Conservation (phyloP, 2,329 filamentous ascomycete genomes). For the Fusarium protoensiforme region DNA sequence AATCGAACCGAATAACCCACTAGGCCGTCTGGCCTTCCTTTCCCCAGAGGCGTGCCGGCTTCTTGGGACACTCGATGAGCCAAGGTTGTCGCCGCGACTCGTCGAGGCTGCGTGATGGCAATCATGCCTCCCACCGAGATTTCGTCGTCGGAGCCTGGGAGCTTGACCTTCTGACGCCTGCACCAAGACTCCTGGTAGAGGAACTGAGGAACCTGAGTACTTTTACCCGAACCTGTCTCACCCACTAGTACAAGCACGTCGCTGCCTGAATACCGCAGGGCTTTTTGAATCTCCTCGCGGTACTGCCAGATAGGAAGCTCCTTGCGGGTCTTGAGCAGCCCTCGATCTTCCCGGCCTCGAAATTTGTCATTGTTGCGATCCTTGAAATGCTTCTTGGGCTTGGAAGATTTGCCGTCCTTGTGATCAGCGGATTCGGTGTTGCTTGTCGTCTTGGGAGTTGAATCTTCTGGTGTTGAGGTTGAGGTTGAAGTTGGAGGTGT, state of each 20-base stretch:
- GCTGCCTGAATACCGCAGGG: slow-evolving; percentile 64
- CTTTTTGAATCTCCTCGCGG: slow-evolving; percentile 73
- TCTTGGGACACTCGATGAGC: slow-evolving; percentile 90
- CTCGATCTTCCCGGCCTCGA: slow-evolving; percentile 44
- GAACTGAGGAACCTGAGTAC: slow-evolving; percentile 95
- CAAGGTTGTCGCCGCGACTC: slow-evolving; percentile 92
- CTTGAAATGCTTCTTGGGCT: slow-evolving; percentile 12
- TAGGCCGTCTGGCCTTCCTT: slow-evolving; percentile 54
- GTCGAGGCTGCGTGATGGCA: slow-evolving; percentile 92
- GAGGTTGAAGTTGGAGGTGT: slow-evolving; percentile 7
- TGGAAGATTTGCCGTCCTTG: background rate
- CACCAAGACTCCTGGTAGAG: slow-evolving; percentile 85
- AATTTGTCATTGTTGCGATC: slow-evolving; percentile 21
- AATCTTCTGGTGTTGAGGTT: slow-evolving; percentile 6
- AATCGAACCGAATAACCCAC: slow-evolving; percentile 97
- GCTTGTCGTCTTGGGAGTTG: slow-evolving; percentile 1
- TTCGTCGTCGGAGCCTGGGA: slow-evolving; percentile 53
- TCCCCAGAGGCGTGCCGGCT: slow-evolving; percentile 63
- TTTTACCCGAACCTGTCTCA: slow-evolving; percentile 97
- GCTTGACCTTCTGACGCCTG: slow-evolving; percentile 64
- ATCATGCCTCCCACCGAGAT: slow-evolving; percentile 79
- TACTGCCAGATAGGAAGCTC: slow-evolving; percentile 85
- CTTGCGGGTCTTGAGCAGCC: slow-evolving; percentile 64
- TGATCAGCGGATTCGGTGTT: background rate
- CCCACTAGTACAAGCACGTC: slow-evolving; percentile 88